Conservation (phyloP, 1,284 basidiomycete species). For the Puccinia coronata region DNA sequence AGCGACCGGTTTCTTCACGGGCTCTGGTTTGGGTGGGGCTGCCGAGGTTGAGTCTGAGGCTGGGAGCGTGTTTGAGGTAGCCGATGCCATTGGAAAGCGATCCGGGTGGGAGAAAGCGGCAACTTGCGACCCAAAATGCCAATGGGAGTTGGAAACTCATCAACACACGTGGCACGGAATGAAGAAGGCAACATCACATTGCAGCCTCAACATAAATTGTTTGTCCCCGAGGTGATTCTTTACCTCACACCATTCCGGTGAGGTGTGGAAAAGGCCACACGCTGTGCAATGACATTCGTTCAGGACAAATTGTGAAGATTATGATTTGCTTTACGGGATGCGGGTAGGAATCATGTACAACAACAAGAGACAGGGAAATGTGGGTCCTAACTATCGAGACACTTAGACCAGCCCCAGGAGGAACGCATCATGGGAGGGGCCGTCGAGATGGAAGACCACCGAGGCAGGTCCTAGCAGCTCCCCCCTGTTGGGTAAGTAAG, state of each 20-base stretch:
- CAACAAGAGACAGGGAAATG: neutral
- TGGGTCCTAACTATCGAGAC: conserved; percentile 14
- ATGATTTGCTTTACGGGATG: too few relatives aligned
- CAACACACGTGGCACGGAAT: too few relatives aligned
- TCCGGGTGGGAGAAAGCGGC: neutral
- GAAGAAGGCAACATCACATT: too few relatives aligned
- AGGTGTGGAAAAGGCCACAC: too few relatives aligned
- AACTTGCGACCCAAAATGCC: too few relatives aligned
- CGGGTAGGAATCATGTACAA: neutral
- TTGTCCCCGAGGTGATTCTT: too few relatives aligned
- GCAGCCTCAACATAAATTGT: too few relatives aligned
- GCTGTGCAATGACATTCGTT: too few relatives aligned
- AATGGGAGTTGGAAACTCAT: too few relatives aligned
- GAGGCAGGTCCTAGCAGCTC: conserved; percentile 26
- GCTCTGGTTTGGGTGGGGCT: neutral
- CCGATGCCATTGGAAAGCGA: neutral
- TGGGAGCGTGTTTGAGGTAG: neutral
- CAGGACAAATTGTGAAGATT: too few relatives aligned
- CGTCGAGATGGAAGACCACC: conserved; percentile 27
- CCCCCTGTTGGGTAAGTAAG: neutral
- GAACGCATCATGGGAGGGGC: conserved; percentile 18
- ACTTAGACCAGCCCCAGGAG: conserved; percentile 20
- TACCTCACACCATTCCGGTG: too few relatives aligned
- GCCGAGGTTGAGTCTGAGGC: neutral
- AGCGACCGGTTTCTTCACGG: neutral